Base-by-base conservation (phyloP, 140 eudicot species). In the Anethum foeniculum region DNA sequence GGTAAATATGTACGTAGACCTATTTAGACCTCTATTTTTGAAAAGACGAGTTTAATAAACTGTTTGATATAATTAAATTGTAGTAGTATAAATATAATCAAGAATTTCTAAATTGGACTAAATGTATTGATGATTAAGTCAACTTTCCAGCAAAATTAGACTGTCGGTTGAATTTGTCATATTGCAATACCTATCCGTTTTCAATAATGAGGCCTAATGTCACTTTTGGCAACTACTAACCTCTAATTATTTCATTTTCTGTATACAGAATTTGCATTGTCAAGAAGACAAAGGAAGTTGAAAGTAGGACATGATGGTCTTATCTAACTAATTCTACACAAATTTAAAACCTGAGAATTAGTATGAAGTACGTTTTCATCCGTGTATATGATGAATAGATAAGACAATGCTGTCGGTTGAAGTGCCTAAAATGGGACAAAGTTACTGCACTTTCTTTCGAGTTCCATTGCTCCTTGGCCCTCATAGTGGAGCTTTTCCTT, bases 331-430 rank as follows among this genome's bases (percentile, higher is more conserved):
- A 25, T 75, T 44, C 4, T 23, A 43, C 78, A 75, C 8, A 27
- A 46, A 23, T n/a, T n/a, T 27, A 41, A 27, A 43, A 47, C 34
- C 25, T 0, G 34, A 27, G 41, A 30, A 10, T 2, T 30, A 30
- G 43, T 67, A 28, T 3, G 7, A 34, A 19, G 44, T 69, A 36
- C 9, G 25, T 62, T 73, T 73, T 75, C 60, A 44, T 25, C 5
- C 0, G 0, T 46, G 38, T 27, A 65, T 7, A 74, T 46, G 38
- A 74, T 46, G 38, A 75, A 27, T 27, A 47, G 19, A 47, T 11
- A 46, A 75, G 62, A 47, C 79, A 75, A 75, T 18, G 41, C 5
- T 48, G 79, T 75, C 79, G 25, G 79, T 75, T 75, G 27, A 75
- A 75, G 39, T 47, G 11, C 16, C 41, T 28, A 1, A 27, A 15